Evolutionary conservation across 2,329 filamentous ascomycete species (phyloP).

Genomic region (Ceratocystis huliohia): DNA sequence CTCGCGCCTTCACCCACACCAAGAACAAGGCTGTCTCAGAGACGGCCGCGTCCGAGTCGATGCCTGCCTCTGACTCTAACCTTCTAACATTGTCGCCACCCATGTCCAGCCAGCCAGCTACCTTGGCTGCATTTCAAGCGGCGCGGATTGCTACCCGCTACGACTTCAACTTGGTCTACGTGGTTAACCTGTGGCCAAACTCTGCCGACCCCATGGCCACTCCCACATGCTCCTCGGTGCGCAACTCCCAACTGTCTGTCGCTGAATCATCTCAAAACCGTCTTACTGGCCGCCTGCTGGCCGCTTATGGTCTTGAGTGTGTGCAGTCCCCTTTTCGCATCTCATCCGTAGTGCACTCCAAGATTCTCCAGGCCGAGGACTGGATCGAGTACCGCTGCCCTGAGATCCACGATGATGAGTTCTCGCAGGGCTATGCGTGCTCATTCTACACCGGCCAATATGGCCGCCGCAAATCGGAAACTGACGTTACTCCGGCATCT

Average conservation of each 20-base stretch:
- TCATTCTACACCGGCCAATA: conserved; percentile 39
- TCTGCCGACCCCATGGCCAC: conserved; percentile 19
- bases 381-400: conserved; percentile 43
- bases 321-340: conserved; percentile 42
- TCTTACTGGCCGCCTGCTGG: conserved; percentile 40
- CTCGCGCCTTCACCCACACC: conserved; percentile 13
- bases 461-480: conserved; percentile 23
- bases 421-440: conserved; percentile 40
- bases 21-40: not conserved
- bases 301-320: conserved; percentile 41
- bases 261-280: conserved; percentile 22
- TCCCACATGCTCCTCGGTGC: conserved; percentile 3
- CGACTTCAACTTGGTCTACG: conserved; percentile 46
- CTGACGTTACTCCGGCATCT: conserved; percentile 20
- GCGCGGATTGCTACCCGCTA: conserved; percentile 44
- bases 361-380: conserved; percentile 36
- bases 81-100: conserved; percentile 37
- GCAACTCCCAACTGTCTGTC: conserved; percentile 6
- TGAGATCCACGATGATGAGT: conserved; percentile 32
- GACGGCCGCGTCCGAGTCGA: conserved; percentile 5
- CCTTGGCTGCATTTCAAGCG: conserved; percentile 41
- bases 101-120: conserved; percentile 33
- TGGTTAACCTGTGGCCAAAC: conserved; percentile 45
- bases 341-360: conserved; percentile 37
- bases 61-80: conserved; percentile 25